Evolutionary conservation across 2,329 filamentous ascomycete species (phyloP), one percentile per base, ranked within the genome.

Genomic region (Exophiala phaeomuriformis): DNA sequence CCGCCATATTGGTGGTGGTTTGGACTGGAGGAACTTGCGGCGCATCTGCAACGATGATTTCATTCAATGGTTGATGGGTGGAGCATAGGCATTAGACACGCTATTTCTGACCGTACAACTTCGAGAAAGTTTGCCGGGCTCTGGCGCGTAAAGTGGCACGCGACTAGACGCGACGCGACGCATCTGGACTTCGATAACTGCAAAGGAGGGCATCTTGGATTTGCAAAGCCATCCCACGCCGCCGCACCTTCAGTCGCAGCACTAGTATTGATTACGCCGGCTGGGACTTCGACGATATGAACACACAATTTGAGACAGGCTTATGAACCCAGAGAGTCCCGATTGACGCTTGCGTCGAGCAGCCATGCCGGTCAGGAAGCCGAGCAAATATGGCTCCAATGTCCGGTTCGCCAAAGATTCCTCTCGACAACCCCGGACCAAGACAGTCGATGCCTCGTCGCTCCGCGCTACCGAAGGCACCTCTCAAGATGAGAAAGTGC

Each of bases 401-500:
- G 74, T 72, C 59, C 69, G 74, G 56, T 72, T 72, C 5, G 62
- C 63, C 36, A 66, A 69, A 43, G 64, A 73, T 40, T 70, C 70
- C 4, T 73, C 55, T 10, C 53, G 53, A 33, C 39, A 68, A 49
- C 71, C 71, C 27, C 75, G 77, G 47, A 77, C 83, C 29, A 88
- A 87, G 66, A 94, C 88, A 3, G 87, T 97, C 61, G 83, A 91
- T 53, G 83, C 88, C 33, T 84, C 85, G 5, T 82, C 83, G 29
- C 74, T 86, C 46, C 78, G 86, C 41, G 82, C 86, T 52, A 83
- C 82, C 51, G 94, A 98, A 75, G 85, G 81, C 49, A 97, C 90
- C 1, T 94, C 90, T 5, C 83, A 88, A 64, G 89, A 95, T 76
- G 93, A 98, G 71, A 94, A 89, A 70, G 83, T 88, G 72, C 90